Percentiles rank a stretch among this genome's conserved stretches.
These are phyloP conservation scores for Cystobasidium onofrii DNA, from an alignment of 768 basidiomycete genomes.

Conservation along the genomic window DNA sequence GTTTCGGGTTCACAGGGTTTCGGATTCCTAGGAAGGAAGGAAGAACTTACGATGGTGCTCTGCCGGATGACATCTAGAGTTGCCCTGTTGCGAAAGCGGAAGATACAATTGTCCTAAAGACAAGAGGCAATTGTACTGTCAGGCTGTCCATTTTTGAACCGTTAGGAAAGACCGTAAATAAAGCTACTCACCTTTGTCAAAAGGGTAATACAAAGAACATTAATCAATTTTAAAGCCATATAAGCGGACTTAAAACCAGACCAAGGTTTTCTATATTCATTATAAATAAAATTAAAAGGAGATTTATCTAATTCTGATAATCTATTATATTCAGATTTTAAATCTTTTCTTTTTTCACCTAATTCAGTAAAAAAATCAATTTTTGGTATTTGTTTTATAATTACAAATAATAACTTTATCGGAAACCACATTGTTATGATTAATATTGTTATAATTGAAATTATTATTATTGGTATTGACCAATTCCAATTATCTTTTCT, in stretches of 20 bases:
- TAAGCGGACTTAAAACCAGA: conserved; percentile 48
- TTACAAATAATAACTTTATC: conserved; percentile 55
- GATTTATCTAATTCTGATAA: conserved; percentile 58
- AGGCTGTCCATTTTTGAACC: neutral
- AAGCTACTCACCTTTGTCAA: conserved; percentile 49
- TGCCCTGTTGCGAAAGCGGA: conserved; percentile 54
- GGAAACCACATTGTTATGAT: conserved; percentile 59
- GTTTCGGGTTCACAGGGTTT: neutral
- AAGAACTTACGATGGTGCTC: conserved; percentile 48
- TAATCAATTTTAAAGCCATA: conserved; percentile 56
- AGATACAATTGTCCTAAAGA: conserved; percentile 59
- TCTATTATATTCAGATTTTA: conserved; percentile 60
- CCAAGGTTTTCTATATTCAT: conserved; percentile 63
- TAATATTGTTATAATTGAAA: conserved; percentile 53
- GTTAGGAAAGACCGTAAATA: neutral
- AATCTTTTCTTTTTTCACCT: conserved; percentile 55
- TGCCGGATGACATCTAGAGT: conserved; percentile 58
- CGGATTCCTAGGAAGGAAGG: neutral
- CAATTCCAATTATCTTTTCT: conserved; percentile 59
- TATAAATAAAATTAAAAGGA: conserved; percentile 65
- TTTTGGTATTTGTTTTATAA: conserved; percentile 55
- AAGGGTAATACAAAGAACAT: conserved; percentile 59
- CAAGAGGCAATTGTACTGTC: too few relatives aligned
- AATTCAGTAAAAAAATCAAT: conserved; percentile 64
- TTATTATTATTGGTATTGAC: conserved; percentile 57